phyloP scores from a whole-genome alignment of 2,329 filamentous ascomycete genomes.

The Pseudonectria buxi region DNA sequence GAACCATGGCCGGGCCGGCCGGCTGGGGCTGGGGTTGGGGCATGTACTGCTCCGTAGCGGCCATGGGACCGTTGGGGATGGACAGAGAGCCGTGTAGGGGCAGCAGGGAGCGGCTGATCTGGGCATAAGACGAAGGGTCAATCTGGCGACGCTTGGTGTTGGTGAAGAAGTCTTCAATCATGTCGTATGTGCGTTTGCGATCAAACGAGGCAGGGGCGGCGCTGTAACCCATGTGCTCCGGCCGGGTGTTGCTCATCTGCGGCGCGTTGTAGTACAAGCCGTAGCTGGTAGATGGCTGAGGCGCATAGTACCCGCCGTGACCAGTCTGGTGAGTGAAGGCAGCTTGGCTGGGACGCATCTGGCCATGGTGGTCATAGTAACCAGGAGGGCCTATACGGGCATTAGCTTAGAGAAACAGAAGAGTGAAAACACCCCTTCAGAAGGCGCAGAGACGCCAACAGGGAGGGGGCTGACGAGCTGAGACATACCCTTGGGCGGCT shows the following conservation, averaged over 20 bases:
- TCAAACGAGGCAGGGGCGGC: constrained; percentile 51
- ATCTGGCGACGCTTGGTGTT: constrained; percentile 87
- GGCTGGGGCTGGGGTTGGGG: constrained; percentile 37
- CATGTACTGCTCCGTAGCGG: constrained; percentile 49
- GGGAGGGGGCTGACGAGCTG: no score
- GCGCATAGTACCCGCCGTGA: constrained; percentile 51
- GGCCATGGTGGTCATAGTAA: constrained; percentile 60
- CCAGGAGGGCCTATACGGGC: constrained; percentile 41
- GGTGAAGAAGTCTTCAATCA: constrained; percentile 88
- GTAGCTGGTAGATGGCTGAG: constrained; percentile 50
- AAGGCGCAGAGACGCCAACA: no score
- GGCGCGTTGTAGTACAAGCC: constrained; percentile 75
- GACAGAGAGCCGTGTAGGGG: constrained; percentile 68
- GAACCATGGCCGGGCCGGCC: constrained; percentile 39
- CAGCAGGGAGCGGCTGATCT: constrained; percentile 83
- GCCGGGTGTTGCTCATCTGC: constrained; percentile 45
- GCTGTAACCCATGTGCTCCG: constrained; percentile 60
- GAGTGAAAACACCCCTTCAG: constrained; percentile 10
- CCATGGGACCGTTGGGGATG: constrained; percentile 47
- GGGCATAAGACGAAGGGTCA: constrained; percentile 80
- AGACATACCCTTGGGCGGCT: constrained; percentile 46
- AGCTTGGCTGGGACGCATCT: constrained; percentile 51
- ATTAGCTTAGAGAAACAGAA: constrained; percentile 36
- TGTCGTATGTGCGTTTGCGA: constrained; percentile 79
- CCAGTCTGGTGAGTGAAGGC: constrained; percentile 52